Evolutionary conservation across 176 grass and related monocot species (phyloP), one percentile per base, ranked within the genome.

Genomic region (Carex littledalei): DNA sequence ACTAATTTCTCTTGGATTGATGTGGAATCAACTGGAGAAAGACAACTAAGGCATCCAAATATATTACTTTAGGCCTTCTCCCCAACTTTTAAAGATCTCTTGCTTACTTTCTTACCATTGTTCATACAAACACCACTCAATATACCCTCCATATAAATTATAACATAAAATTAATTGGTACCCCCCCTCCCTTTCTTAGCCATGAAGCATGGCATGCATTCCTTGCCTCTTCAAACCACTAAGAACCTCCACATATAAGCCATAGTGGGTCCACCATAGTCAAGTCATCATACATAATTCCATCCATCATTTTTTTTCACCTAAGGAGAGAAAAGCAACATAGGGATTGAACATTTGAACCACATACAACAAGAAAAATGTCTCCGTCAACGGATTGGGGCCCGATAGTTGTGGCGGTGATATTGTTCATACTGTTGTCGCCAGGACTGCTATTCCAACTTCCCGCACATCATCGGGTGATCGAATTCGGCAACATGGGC

Each of bases 401-500:
- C 0, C 89, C 94, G 32, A 88, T 97, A 84, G 93, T 97, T 63
- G 94, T 97, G 61, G 88, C 91, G 47, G 91, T 97, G 91, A 87
- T 97, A 81, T 88, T 97, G 22, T 97, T 97, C 88, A 90, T 97
- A 79, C 18, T 94, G 60, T 86, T 94, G 0, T 97, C 91, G 13
- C 94, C 94, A 32, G 94, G 94, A 13, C 91, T 97, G 56, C 88
- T 97, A 14, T 92, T 97, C 84, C 94, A 97, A 69, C 86, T 97
- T 53, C 94, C 91, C 1, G 86, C 91, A 37, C 87, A 88, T 88
- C 73, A 85, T 24, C 43, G 91, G 77, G 90, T 92, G 86, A 60
- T 97, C 43, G 94, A 94, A 87, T 91, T 97, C 20, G 94, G 94
- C 37, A 97, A 97, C 88, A 97, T 94, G 94, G 89, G 22, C 64